Conservation (phyloP, 805 yeast genomes). For the Starmera pachycereana region DNA sequence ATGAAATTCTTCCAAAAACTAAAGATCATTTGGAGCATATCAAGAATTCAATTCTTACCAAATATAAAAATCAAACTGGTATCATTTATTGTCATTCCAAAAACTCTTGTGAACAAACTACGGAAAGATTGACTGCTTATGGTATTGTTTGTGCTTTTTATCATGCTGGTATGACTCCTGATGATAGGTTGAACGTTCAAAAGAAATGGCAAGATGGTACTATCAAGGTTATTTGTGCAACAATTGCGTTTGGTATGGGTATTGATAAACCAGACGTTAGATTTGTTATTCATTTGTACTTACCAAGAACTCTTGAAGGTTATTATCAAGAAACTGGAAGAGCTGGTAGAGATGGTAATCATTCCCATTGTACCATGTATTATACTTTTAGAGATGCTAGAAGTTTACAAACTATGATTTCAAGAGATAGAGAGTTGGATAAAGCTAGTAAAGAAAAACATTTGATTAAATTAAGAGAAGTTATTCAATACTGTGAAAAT, state of each 20-base stretch:
- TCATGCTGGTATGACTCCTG: conserved; percentile 91
- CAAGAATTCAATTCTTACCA: conserved; percentile 37
- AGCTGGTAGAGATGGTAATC: conserved; percentile 92
- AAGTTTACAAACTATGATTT: conserved; percentile 64
- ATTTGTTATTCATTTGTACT: conserved; percentile 76
- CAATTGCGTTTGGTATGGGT: conserved; percentile 99
- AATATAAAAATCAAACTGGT: conserved; percentile 57
- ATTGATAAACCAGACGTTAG: conserved; percentile 95
- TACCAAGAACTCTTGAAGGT: conserved; percentile 89
- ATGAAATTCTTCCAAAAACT: conserved; percentile 64
- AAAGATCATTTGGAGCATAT: conserved; percentile 47
- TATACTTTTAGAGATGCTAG: conserved; percentile 77
- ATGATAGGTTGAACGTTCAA: conserved; percentile 66
- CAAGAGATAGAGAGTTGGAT: conserved; percentile 60
- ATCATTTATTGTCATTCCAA: conserved; percentile 92
- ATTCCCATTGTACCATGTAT: conserved; percentile 74
- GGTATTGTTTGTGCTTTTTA: conserved; percentile 70
- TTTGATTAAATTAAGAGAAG: conserved; percentile 65
- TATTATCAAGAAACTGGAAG: conserved; percentile 98
- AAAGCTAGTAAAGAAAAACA: conserved; percentile 64
- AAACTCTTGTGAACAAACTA: conserved; percentile 74
- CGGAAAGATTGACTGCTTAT: conserved; percentile 42
- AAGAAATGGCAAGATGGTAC: conserved; percentile 67
- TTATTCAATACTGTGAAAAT: conserved; percentile 87
- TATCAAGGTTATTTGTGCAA: conserved; percentile 82